A percentile compares a stretch with the other conserved stretches of the same genome.
Conservation (phyloP, 2,329 filamentous ascomycete species). For the Claviceps sp. region DNA sequence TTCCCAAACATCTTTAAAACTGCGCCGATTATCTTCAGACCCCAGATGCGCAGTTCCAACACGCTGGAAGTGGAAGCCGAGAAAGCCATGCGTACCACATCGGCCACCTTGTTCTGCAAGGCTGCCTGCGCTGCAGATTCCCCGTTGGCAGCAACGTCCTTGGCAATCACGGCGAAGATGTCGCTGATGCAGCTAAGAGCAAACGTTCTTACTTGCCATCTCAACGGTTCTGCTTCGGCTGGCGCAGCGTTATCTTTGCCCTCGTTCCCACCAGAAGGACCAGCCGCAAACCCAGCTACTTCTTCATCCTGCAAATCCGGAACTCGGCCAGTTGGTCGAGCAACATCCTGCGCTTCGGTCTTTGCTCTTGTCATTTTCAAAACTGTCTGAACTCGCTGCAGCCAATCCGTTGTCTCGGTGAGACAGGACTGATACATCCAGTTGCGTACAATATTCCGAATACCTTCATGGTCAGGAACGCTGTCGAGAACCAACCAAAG, state of each 20-base stretch:
- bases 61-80: slow-evolving; percentile 93
- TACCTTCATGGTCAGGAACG: slow-evolving; percentile 59
- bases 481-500: slow-evolving; percentile 82
- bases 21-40: slow-evolving; percentile 84
- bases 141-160: slow-evolving; percentile 64
- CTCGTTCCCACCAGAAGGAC: slow-evolving; percentile 46
- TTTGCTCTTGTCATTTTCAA: slow-evolving; percentile 75
- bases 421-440: slow-evolving; percentile 89
- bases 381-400: slow-evolving; percentile 76
- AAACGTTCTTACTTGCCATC: slow-evolving; percentile 93
- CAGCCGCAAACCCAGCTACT: slow-evolving; percentile 85
- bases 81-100: slow-evolving; percentile 93
- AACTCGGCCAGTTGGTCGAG: slow-evolving; percentile 32
- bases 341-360: slow-evolving; percentile 35
- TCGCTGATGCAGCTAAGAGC: slow-evolving; percentile 82
- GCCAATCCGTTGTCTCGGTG: slow-evolving; percentile 68
- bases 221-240: slow-evolving; percentile 70
- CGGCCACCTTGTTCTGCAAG: slow-evolving; percentile 71
- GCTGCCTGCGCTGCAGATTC: slow-evolving; percentile 66
- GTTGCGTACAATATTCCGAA: slow-evolving; percentile 79
- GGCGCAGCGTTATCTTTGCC: slow-evolving; percentile 29
- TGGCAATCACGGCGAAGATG: slow-evolving; percentile 64
- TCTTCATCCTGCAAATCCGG: slow-evolving; percentile 93
- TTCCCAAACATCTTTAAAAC: slow-evolving; percentile 93
- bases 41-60: slow-evolving; percentile 77